Evolutionary conservation across 108 stramenopile species (phyloP).

Genomic region (Bacterosira constricta): DNA sequence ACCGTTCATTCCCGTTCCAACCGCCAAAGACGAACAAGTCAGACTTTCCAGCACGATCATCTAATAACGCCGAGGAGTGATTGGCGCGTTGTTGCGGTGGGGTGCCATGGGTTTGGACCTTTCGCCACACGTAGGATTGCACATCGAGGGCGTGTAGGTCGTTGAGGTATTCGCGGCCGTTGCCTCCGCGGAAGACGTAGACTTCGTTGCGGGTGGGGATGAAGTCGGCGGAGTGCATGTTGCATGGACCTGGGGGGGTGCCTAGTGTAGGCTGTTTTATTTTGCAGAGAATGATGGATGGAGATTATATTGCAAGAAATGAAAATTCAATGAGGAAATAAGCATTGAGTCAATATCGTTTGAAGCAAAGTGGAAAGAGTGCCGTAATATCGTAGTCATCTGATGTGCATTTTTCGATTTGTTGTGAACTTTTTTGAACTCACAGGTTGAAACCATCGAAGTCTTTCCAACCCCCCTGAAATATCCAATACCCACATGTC

Average conservation of each 20-base stretch:
- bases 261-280: constrained; percentile 10
- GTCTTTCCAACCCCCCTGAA: constrained; percentile 40
- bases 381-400: too few relatives aligned
- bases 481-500: constrained; percentile 89
- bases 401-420: too few relatives aligned
- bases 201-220: constrained; percentile 65
- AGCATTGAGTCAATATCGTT: too few relatives aligned
- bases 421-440: too few relatives aligned
- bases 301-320: too few relatives aligned
- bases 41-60: constrained; percentile 36
- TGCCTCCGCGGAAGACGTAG: constrained; percentile 92
- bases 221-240: constrained; percentile 96
- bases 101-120: constrained; percentile 72
- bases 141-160: constrained; percentile 72
- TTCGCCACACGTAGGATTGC: constrained; percentile 76
- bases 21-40: constrained; percentile 95
- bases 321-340: too few relatives aligned
- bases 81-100: constrained; percentile 89
- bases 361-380: too few relatives aligned
- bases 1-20: constrained; percentile 86
- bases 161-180: constrained; percentile 64
- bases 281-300: constrained; percentile 1
- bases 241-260: constrained; percentile 91
- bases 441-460: constrained; percentile 74
- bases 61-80: constrained; percentile 86